A percentile compares a stretch with the other conserved stretches of the same genome.
Evolutionary conservation across 2,329 filamentous ascomycete species (phyloP).

Genomic region (Aspergillus jensenii): DNA sequence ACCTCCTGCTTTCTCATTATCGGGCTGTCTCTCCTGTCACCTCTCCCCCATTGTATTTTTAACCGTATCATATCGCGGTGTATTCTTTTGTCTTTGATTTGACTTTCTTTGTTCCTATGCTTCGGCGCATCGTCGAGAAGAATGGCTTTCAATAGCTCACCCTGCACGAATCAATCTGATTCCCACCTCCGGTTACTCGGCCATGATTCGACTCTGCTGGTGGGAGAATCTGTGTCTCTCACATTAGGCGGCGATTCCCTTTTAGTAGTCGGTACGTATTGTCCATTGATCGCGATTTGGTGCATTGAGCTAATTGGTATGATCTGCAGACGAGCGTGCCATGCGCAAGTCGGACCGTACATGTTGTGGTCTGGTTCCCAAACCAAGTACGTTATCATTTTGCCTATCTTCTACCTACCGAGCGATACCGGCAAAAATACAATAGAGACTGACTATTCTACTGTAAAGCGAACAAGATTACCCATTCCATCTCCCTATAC

Average conservation of each 20-base stretch:
- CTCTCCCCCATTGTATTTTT: neutral
- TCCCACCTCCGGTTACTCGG: slow-evolving; percentile 32
- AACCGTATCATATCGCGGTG: neutral
- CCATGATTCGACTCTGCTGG: slow-evolving; percentile 49
- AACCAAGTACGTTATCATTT: slow-evolving; percentile 44
- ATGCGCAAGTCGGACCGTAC: slow-evolving; percentile 48
- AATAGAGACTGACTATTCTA: slow-evolving; percentile 9
- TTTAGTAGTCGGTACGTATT: slow-evolving; percentile 55
- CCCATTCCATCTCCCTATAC: slow-evolving; percentile 69
- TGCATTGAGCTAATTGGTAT: neutral
- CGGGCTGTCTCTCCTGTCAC: neutral
- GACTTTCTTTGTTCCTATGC: neutral
- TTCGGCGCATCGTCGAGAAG: slow-evolving; percentile 2
- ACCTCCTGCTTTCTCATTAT: neutral
- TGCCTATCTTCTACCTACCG: neutral
- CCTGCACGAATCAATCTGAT: slow-evolving; percentile 27
- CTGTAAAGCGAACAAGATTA: slow-evolving; percentile 46
- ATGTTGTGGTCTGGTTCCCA: slow-evolving; percentile 57
- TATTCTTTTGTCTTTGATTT: neutral
- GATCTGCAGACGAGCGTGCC: slow-evolving; percentile 52
- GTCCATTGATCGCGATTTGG: slow-evolving; percentile 3
- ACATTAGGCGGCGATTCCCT: slow-evolving; percentile 62
- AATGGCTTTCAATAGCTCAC: slow-evolving; percentile 24
- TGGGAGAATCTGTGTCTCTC: slow-evolving; percentile 60
- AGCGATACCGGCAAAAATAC: neutral